Evolutionary conservation across 345 rosid species (phyloP).

Genomic region (Hypericum perforatum): DNA sequence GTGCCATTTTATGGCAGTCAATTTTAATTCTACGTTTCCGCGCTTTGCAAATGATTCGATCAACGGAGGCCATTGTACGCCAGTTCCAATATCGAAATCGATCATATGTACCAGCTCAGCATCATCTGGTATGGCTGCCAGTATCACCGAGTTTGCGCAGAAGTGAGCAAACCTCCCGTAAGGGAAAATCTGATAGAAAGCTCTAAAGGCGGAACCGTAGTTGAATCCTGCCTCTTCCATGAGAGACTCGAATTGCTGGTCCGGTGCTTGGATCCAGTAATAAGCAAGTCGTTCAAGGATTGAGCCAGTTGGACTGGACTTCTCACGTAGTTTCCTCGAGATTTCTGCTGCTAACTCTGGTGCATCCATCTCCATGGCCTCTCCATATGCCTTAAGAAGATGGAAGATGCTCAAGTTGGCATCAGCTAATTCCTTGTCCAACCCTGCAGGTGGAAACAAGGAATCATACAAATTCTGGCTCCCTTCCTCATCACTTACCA

Average conservation of each 20-base stretch:
- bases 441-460: too few relatives aligned
- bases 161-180: not conserved
- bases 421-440: conserved; percentile 6
- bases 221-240: conserved; percentile 23
- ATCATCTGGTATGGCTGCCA: not conserved
- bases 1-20: conserved; percentile 22
- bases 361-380: conserved; percentile 25
- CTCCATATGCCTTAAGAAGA: conserved; percentile 36
- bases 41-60: conserved; percentile 20
- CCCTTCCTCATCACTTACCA: conserved; percentile 8
- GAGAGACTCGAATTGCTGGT: conserved; percentile 17
- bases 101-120: conserved; percentile 12
- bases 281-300: conserved; percentile 16
- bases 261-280: conserved; percentile 23
- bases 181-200: conserved; percentile 1
- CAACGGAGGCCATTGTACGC: conserved; percentile 38
- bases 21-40: conserved; percentile 9
- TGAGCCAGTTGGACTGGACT: conserved; percentile 19
- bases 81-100: conserved; percentile 31
- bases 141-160: not conserved
- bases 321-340: conserved; percentile 14
- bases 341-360: conserved; percentile 1
- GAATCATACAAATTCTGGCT: conserved; percentile 5
- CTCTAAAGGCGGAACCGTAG: conserved; percentile 2
- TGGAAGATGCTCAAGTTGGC: conserved; percentile 18